Base-by-base conservation (phyloP, 176 grass and related monocot genomes). In the Carex littledalei region DNA sequence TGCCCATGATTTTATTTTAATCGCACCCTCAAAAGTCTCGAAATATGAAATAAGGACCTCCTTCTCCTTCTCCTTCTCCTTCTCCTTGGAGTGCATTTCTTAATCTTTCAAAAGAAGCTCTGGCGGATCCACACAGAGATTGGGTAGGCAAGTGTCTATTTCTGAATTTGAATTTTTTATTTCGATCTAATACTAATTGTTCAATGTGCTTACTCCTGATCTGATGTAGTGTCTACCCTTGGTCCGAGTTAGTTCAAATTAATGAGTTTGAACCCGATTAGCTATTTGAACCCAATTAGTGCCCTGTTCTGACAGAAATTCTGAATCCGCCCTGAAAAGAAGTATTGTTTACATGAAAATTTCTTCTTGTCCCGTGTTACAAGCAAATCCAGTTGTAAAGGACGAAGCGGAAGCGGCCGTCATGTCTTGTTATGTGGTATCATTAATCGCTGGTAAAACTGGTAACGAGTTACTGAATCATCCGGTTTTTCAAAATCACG, bases 331-430 rank as follows among this genome's bases (percentile, higher is more conserved):
- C n/a, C n/a, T n/a, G n/a, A n/a, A n/a, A n/a, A n/a, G n/a, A n/a
- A n/a, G n/a, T n/a, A n/a, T n/a, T n/a, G n/a, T n/a, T n/a, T n/a
- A 3, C 14, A 43, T 63, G 59, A 21, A 64, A 83, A 29, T 13
- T 61, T 81, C 2, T 15, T 17, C 20, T 83, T 45, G 18, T 63
- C 80, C n/a, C 18, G 14, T 67, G 11, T 49, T 16, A 32, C 58
- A 83, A 83, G 80, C 39, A 83, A 67, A 52, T 47, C 10, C 80
- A 67, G 80, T 83, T 83, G 80, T 83, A 54, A 62, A 82, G 61
- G 35, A 26, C 0, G 9, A 41, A 26, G 4, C 11, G 47, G 9
- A 41, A 26, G 1, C n/a, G 47, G 47, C 45, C 54, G 47, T 76
- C 47, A 54, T 24, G 47, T 76, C 72, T 52, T 76, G 72, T 52